A percentile compares a stretch with the other conserved stretches of the same genome.
Conservation (phyloP, 139 green algal species). For the Chlorella sp. region DNA sequence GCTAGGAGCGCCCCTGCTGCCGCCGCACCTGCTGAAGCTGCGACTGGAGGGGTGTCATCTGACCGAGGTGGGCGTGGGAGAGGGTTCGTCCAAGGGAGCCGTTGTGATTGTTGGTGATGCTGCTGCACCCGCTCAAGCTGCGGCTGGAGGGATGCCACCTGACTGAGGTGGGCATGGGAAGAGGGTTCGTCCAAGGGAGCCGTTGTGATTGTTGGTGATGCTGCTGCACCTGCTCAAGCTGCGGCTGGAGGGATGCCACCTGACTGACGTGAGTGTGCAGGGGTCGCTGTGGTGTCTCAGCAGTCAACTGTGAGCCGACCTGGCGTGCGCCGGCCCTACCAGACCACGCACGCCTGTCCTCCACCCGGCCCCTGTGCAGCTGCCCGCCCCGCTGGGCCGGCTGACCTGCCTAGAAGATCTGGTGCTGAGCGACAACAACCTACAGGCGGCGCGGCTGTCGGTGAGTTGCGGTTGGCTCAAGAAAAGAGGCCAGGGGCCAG, state of each 20-base stretch:
- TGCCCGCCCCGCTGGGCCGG: neutral
- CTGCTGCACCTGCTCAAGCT: constrained; percentile 21
- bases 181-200: neutral
- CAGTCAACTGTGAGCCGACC: neutral
- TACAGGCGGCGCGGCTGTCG: constrained; percentile 5
- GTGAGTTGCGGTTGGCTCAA: neutral
- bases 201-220: constrained; percentile 3
- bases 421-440: constrained; percentile 33
- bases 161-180: neutral
- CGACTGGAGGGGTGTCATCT: constrained; percentile 27
- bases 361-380: neutral
- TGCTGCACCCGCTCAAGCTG: constrained; percentile 17
- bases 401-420: constrained; percentile 27
- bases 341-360: neutral
- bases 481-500: too few species aligned
- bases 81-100: neutral
- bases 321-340: neutral
- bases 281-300: neutral
- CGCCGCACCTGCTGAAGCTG: constrained; percentile 23
- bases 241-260: constrained; percentile 29
- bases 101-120: constrained; percentile 11
- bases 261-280: neutral
- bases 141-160: constrained; percentile 30
- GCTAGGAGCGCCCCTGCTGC: constrained; percentile 12
- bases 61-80: neutral